Evolutionary conservation across 2,329 filamentous ascomycete genomes (phyloP), one percentile per base, ranked within the genome.

Genomic region (Fusarium sp.): DNA sequence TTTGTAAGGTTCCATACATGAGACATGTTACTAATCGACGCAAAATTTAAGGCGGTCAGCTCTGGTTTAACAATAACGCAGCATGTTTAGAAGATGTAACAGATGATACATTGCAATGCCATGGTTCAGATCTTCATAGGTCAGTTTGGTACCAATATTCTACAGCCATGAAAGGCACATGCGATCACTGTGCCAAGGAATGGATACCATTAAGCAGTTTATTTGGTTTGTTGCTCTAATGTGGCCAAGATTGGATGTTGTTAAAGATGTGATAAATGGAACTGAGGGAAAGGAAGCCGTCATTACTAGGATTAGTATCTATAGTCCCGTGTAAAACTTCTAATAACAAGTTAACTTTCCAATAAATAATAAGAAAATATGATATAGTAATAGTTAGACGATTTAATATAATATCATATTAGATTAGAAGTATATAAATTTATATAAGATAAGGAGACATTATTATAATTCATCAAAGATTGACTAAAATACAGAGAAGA

Each of bases 11-110:
- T 26, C 38, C 17, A 52, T 43, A 17, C 26, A n/a, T 28, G 15
- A 38, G 4, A 32, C 11, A 15, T 36, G 20, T 24, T 26, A 17
- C 24, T 43, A 21, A 12, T 10, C n/a, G 23, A 9, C 20, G n/a
- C n/a, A 44, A 26, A 17, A 17, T 39, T 21, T 14, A 53, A 30
- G 30, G 53, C 59, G 32, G 63, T 71, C 50, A 68, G 56, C 15
- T 50, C 42, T 15, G 46, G 53, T 36, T 56, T 60, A 14, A 28
- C 48, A 7, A 21, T 48, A 26, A 46, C 38, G 48, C 51, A 47
- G 19, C 43, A 45, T 34, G 50, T 58, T 19, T 50, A 26, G 38
- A 51, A 53, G 10, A 56, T 23, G 30, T 28, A 20, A 47, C 30
- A 23, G 48, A 58, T 10, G 24, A 54, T 40, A 7, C 56, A 11